Evolutionary conservation across 1,284 basidiomycete genomes (phyloP), one percentile per base, ranked within the genome.

Genomic region (Cerrena zonata): DNA sequence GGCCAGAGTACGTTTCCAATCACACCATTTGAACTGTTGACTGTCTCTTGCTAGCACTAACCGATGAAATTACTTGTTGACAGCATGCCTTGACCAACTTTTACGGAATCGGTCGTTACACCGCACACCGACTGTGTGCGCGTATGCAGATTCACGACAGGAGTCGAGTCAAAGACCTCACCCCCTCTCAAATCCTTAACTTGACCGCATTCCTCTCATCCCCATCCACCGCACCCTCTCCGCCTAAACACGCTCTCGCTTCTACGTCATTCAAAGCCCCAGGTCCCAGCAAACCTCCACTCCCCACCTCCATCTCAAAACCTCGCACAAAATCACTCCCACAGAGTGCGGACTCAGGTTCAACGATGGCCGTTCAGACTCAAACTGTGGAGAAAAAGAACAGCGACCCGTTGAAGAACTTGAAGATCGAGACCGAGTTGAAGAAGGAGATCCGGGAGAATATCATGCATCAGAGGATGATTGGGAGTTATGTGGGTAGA

Each of bases 181-280:
- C 86, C 11, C 83, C 90, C 23, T 73, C 78, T 24, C 92, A 95
- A 75, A 75, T 92, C 51, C 94, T 89, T 13, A 77, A 84, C 34
- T 78, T 95, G 15, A 86, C 91, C 10, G 89, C 93, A 11, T 92
- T 93, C 69, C 82, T 95, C 12, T 92, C 91, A 1, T 90, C 91
- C 0, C 92, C 92, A 0, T 71, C 78, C 23, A 87, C 86, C 22
- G 78, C 84, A 13, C 73, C 78, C 11, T 77, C 79, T 21, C 74
- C 79, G 25, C 81, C 78, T 39, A 79, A 73, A 48, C 78, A 78
- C 57, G 84, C 82, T 12, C 77, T 89, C 39, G 88, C 88, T 1
- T 56, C 70, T 4, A 70, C 74, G 11, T 57, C 68, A 47, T 85
- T 76, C 64, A 65, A 68, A 24, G 72, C 82, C 13, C 73, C 72